Evolutionary conservation across 1,284 basidiomycete genomes (phyloP), one percentile per base, ranked within the genome.

Genomic region (Ustilago loliicola): DNA sequence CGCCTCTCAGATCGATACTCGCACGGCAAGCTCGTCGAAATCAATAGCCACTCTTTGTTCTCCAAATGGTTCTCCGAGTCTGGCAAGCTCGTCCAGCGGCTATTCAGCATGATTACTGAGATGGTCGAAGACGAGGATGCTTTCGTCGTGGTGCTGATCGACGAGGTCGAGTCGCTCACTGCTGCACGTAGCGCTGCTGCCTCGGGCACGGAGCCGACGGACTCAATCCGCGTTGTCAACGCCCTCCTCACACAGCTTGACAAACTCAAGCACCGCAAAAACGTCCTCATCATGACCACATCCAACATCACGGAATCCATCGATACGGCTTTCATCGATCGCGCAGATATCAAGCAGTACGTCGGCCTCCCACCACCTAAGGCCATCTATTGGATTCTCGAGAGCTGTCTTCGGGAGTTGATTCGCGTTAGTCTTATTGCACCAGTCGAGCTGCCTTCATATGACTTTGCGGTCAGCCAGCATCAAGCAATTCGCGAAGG

Each of bases 211-310:
- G 96, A 99, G 85, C 97, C 96, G 1, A 93, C 93, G 3, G 97
- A 99, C 86, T 95, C 95, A n/a, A 87, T 99, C 29, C 88, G 96
- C 42, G 96, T 98, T 9, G 97, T 99, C 50, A 99, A 99, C 86
- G 97, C 97, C 0, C 90, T 99, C 1, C 89, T 99, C 7, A 99
- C 97, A 0, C 96, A 99, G 87, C 90, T 99, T 3, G 97, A 99
- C 88, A 97, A 96, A 87, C 89, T 99, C 19, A 95, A 94, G 86
- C 91, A 93, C 74, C 90, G 91, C 72, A 95, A 94, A 87, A 99
- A 99, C 83, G 95, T 96, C 2, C 88, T 99, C 15, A 92, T 99
- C 34, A 93, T 99, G 91, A 93, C 97, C 0, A 99, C 97, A 0
- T 97, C 94, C 67, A 99, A 99, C 86, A 90, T 99, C 7, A 92